Conservation (phyloP, 75 land plant genomes). For the Cryptomeria japonica region DNA sequence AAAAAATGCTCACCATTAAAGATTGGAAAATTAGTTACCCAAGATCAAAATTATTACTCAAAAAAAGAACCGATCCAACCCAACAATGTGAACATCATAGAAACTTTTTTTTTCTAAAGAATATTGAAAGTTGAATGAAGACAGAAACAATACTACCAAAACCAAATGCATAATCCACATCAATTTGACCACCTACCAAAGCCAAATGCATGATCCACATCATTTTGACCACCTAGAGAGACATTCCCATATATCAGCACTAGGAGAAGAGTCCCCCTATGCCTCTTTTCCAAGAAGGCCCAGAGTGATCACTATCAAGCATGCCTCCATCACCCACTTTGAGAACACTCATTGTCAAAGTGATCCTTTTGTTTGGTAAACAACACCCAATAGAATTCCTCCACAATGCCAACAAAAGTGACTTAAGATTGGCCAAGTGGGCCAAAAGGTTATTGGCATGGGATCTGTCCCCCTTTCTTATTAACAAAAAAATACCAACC, state of each 20-base stretch:
- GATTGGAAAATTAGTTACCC: no score
- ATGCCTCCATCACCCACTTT: not conserved
- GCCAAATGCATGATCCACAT: no score
- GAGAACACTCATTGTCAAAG: not conserved
- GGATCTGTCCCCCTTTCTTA: not conserved
- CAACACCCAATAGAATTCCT: not conserved
- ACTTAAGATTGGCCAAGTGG: not conserved
- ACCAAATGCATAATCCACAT: not conserved
- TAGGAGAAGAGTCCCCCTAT: no score
- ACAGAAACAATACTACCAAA: not conserved
- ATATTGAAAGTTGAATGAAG: not conserved
- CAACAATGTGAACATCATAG: no score
- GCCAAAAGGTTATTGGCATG: not conserved
- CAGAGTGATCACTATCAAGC: not conserved
- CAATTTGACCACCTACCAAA: no score
- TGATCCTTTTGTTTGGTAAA: not conserved
- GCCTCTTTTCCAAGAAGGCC: no score
- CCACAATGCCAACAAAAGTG: not conserved
- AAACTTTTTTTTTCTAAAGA: not conserved
- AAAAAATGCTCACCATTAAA: no score
- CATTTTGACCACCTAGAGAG: no score
- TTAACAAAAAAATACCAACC: not conserved
- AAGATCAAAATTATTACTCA: no score
- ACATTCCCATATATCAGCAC: no score
- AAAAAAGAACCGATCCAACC: no score